phyloP scores from a whole-genome alignment of 1,139 yeast species.

The Blastobotrys capitulatus region DNA sequence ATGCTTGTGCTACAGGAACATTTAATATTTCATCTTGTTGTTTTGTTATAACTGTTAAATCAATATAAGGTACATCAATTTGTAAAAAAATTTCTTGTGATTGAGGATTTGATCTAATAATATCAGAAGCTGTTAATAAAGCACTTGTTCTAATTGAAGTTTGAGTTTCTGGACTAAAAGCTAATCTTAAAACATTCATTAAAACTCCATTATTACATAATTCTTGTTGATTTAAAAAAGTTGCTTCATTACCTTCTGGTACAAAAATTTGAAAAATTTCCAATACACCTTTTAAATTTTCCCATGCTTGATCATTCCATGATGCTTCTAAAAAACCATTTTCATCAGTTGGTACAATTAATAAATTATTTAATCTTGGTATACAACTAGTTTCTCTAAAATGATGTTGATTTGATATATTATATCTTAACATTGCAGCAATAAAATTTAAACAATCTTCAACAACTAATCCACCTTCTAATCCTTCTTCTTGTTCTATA shows the following conservation, averaged over 20 bases:
- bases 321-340: constrained; percentile 27
- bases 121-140: constrained; percentile 67
- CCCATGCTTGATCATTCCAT: constrained; percentile 20
- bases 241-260: constrained; percentile 64
- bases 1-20: constrained; percentile 67
- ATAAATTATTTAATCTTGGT: constrained; percentile 53
- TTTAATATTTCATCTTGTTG: constrained; percentile 28
- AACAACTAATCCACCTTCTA: constrained; percentile 83
- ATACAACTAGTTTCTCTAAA: constrained; percentile 83
- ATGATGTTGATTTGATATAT: constrained; percentile 84
- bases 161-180: constrained; percentile 58
- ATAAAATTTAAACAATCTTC: constrained; percentile 82
- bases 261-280: constrained; percentile 74
- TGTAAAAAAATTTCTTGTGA: constrained; percentile 67
- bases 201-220: constrained; percentile 61
- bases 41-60: constrained; percentile 60
- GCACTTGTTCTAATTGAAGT: constrained; percentile 60
- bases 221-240: constrained; percentile 54
- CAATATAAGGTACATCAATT: constrained; percentile 88
- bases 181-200: constrained; percentile 58
- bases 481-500: constrained; percentile 82
- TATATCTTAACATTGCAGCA: constrained; percentile 67
- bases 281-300: constrained; percentile 57
- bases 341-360: constrained; percentile 50
- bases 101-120: constrained; percentile 57